These are phyloP conservation scores for Tetracentron sinense DNA, from an alignment of 164 flowering plant species.

Conservation along the genomic window DNA sequence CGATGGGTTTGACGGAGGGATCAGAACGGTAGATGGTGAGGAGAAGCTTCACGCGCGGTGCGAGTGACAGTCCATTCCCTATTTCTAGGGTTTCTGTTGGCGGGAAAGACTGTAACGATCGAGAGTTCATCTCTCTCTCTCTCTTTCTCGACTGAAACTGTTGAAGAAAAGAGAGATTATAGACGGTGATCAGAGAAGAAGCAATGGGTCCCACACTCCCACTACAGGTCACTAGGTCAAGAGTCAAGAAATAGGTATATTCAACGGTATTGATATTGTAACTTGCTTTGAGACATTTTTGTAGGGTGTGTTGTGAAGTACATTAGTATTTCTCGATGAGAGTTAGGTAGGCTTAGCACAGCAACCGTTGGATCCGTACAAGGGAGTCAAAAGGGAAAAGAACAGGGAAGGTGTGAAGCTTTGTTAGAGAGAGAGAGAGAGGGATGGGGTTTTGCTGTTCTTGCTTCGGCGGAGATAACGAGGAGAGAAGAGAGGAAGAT, in stretches of 20 bases:
- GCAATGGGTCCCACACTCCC: too few relatives aligned
- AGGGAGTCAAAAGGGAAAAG: not conserved
- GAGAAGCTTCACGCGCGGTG: conserved; percentile 62
- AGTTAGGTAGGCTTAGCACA: not conserved
- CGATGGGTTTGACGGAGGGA: conserved; percentile 57
- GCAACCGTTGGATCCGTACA: not conserved
- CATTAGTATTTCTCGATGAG: not conserved
- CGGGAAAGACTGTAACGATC: conserved; percentile 29
- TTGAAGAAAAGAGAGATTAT: too few relatives aligned
- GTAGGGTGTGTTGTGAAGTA: not conserved
- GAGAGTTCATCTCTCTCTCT: conserved; percentile 18
- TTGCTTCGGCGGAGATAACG: conserved; percentile 52
- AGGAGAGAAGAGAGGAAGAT: conserved; percentile 57
- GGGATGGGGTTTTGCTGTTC: conserved; percentile 48
- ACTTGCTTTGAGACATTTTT: too few relatives aligned
- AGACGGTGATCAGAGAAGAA: too few relatives aligned
- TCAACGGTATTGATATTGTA: too few relatives aligned
- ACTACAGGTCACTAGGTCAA: too few relatives aligned
- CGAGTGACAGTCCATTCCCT: conserved; percentile 54
- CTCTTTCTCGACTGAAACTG: too few relatives aligned
- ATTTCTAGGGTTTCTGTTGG: conserved; percentile 67
- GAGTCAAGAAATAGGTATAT: too few relatives aligned
- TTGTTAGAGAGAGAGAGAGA: conserved; percentile 5
- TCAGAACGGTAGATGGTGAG: conserved; percentile 61
- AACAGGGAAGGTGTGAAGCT: not conserved